Percentiles rank a stretch among this genome's conserved stretches.
Evolutionary conservation across 1,284 basidiomycete species (phyloP).

Genomic region (Coniferiporia weirii): DNA sequence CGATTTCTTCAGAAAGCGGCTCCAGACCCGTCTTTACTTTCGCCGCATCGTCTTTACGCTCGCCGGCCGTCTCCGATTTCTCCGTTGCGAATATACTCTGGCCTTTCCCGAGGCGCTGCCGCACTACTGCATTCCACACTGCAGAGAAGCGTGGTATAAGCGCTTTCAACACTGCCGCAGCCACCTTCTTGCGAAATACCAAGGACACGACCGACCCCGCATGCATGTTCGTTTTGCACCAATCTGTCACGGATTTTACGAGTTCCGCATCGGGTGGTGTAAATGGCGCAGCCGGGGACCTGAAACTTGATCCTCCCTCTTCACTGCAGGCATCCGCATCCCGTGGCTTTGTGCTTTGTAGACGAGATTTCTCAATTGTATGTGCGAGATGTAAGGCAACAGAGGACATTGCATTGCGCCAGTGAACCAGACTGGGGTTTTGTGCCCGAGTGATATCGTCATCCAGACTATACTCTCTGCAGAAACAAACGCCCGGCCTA

Average conservation of each 20-base stretch:
- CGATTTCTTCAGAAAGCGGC: constrained; percentile 63
- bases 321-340: constrained; percentile 6
- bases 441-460: constrained; percentile 19
- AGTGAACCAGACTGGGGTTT: constrained; percentile 38
- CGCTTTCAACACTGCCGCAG: background rate
- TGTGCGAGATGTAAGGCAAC: constrained; percentile 64
- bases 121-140: constrained; percentile 3
- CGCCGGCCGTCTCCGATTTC: constrained; percentile 13
- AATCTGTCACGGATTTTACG: background rate
- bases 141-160: constrained; percentile 2
- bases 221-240: constrained; percentile 1
- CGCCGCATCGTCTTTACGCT: constrained; percentile 13
- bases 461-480: constrained; percentile 22
- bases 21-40: constrained; percentile 55
- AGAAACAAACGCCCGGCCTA: constrained; percentile 51
- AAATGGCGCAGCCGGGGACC: constrained; percentile 22
- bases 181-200: constrained; percentile 5
- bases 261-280: constrained; percentile 18
- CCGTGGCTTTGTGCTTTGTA: constrained; percentile 9
- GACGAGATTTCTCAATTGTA: constrained; percentile 43
- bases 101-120: background rate
- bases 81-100: background rate
- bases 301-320: no score
- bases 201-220: background rate
- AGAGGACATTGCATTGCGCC: constrained; percentile 48